Base-by-base conservation (phyloP, 768 basidiomycete species). In the Lactarius quietus region DNA sequence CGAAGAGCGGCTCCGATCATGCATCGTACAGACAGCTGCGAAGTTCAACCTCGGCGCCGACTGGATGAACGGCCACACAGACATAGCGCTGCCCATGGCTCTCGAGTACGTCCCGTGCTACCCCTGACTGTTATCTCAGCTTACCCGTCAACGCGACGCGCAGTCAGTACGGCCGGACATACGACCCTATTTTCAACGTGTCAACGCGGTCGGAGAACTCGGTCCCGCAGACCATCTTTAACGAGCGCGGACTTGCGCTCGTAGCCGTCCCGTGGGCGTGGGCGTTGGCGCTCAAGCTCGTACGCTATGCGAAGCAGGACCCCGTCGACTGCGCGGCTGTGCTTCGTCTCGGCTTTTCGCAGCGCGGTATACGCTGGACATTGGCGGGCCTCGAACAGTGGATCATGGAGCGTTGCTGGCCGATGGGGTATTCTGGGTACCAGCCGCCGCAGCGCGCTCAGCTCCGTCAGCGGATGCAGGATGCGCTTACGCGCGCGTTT, bases 61-160 rank as follows among this genome's bases (percentile, higher is more conserved):
- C 72, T 90, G 89, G 89, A 88, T 90, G 88, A 90, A 90, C 63
- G 82, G 84, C 5, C 85, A 88, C 68, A 85, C 89, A 0, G 89
- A 90, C 68, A 79, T 88, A 17, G 86, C 88, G 3, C 77, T 90
- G 56, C 88, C 89, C 18, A 82, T 86, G 81, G 83, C 84, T 26
- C 73, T 76, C 65, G 84, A 86, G 85, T 88, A 70, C 74, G 86
- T 81, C 59, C n/a, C n/a, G n/a, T n/a, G 55, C 53, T 17, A 36
- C 14, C 28, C 18, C 18, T 31, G 26, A 57, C 45, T 43, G 48
- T 14, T 39, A 29, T 36, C 15, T 54, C 9, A 23, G 29, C 23
- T 45, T 29, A 51, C 36, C 20, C n/a, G n/a, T n/a, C 43, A 3
- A n/a, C n/a, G n/a, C n/a, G n/a, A n/a, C n/a, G n/a, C n/a, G n/a